Percentiles rank a stretch among this genome's conserved stretches.
Conservation (phyloP, 306 rosid genomes). For the Vicia villosa region DNA sequence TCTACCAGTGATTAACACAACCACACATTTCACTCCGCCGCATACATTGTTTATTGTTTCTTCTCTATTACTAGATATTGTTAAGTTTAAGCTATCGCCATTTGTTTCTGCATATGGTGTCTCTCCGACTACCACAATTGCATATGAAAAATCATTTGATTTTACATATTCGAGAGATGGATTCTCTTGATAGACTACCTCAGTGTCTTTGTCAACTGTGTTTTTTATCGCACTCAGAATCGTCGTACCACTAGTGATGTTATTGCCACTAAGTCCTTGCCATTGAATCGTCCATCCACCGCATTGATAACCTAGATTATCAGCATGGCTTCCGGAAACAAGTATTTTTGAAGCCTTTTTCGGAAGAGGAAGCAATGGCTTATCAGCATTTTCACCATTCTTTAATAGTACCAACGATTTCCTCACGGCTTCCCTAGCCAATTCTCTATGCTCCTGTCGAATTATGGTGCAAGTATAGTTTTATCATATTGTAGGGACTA, state of each 20-base stretch:
- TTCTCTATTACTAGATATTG: constrained; percentile 27
- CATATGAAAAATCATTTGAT: constrained; percentile 27
- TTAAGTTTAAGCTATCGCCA: constrained; percentile 42
- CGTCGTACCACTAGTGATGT: constrained; percentile 38
- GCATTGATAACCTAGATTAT: constrained; percentile 49
- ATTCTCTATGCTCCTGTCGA: constrained; percentile 44
- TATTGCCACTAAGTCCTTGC: constrained; percentile 43
- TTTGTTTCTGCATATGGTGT: constrained; percentile 39
- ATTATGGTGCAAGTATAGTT: neutral
- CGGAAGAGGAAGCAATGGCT: constrained; percentile 46
- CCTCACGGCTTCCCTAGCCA: constrained; percentile 47
- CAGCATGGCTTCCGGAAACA: constrained; percentile 48
- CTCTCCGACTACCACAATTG: constrained; percentile 49
- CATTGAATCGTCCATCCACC: constrained; percentile 52
- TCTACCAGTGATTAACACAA: constrained; percentile 38
- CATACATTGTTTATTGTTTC: constrained; percentile 40
- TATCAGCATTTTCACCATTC: constrained; percentile 30
- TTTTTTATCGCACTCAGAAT: constrained; percentile 37
- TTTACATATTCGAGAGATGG: constrained; percentile 26
- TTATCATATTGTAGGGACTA: neutral
- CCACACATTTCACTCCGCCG: constrained; percentile 38
- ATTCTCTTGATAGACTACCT: constrained; percentile 37
- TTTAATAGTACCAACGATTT: constrained; percentile 44
- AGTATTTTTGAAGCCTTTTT: constrained; percentile 42
- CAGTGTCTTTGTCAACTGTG: constrained; percentile 29